These are phyloP conservation scores for Orbilia ellipsospora DNA, from an alignment of 2,329 filamentous ascomycete species.

Conservation along the genomic window DNA sequence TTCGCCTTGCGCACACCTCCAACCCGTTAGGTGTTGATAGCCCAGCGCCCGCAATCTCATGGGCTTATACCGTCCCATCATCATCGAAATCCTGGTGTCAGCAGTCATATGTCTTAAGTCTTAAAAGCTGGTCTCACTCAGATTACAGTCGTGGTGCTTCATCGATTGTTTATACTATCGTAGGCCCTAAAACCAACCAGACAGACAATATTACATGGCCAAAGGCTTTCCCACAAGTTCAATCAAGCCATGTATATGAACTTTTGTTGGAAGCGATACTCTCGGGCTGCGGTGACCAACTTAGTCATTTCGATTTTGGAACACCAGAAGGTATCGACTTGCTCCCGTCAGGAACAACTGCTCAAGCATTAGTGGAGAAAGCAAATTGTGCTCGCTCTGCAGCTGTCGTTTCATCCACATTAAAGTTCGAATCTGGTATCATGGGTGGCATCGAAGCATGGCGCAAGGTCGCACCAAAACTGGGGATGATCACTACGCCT, in stretches of 20 bases:
- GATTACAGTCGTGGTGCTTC: background rate
- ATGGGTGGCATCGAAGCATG: slow-evolving; percentile 18
- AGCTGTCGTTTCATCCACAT: background rate
- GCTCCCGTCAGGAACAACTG: background rate
- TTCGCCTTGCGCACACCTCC: slow-evolving; percentile 23
- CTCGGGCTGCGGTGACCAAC: background rate
- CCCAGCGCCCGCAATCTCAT: slow-evolving; percentile 14
- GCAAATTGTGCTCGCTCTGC: background rate
- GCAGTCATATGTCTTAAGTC: slow-evolving; percentile 16
- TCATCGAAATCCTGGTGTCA: slow-evolving; percentile 8
- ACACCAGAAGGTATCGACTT: slow-evolving; percentile 2
- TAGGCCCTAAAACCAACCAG: slow-evolving; percentile 7
- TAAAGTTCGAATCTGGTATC: slow-evolving; percentile 22
- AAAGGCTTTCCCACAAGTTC: slow-evolving; percentile 10
- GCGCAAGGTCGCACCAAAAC: slow-evolving; percentile 6
- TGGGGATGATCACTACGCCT: slow-evolving; percentile 22
- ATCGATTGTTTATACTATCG: background rate
- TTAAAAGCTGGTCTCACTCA: slow-evolving; percentile 8
- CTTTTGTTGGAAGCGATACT: background rate
- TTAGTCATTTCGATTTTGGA: slow-evolving; percentile 7
- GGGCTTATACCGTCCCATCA: slow-evolving; percentile 18
- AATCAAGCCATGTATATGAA: slow-evolving; percentile 17
- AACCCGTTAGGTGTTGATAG: slow-evolving; percentile 8
- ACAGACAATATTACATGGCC: slow-evolving; percentile 29
- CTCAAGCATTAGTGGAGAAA: background rate